Conservation (phyloP, 345 rosid species). For the Combretum micranthum region DNA sequence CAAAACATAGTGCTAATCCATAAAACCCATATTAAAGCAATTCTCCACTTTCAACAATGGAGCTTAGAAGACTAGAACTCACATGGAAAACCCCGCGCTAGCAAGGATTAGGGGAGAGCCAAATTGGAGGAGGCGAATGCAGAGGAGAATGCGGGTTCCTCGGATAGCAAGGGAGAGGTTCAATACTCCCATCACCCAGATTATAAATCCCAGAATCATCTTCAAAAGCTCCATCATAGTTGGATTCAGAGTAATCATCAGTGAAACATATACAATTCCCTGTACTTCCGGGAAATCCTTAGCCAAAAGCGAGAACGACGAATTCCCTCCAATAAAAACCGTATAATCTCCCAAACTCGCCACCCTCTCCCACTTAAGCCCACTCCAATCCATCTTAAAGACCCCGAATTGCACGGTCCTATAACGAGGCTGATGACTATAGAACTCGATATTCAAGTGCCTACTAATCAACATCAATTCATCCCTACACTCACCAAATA, state of each 20-base stretch:
- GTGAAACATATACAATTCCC: constrained; percentile 45
- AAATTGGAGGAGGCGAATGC: constrained; percentile 38
- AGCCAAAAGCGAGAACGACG: constrained; percentile 35
- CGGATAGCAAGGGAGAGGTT: constrained; percentile 35
- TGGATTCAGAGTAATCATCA: constrained; percentile 38
- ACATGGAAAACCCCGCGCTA: constrained; percentile 7
- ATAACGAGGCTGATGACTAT: constrained; percentile 16
- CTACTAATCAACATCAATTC: constrained; percentile 40
- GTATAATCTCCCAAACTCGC: constrained; percentile 25
- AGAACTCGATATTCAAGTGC: constrained; percentile 19
- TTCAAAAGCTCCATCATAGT: constrained; percentile 29
- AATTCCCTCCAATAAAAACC: constrained; percentile 45
- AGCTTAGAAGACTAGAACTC: background rate
- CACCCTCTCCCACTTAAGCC: constrained; percentile 29
- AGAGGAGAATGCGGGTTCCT: constrained; percentile 6
- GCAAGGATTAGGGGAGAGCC: constrained; percentile 50
- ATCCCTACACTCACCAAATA: constrained; percentile 41
- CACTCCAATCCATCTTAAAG: constrained; percentile 25
- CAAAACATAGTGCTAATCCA: too few relatives aligned
- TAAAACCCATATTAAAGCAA: too few relatives aligned
- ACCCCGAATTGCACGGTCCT: constrained; percentile 39
- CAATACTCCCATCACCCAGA: constrained; percentile 29
- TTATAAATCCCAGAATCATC: constrained; percentile 51
- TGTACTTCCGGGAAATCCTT: constrained; percentile 34
- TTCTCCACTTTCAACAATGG: background rate